Conservation (phyloP, 306 rosid species). For the Casuarina glauca region DNA sequence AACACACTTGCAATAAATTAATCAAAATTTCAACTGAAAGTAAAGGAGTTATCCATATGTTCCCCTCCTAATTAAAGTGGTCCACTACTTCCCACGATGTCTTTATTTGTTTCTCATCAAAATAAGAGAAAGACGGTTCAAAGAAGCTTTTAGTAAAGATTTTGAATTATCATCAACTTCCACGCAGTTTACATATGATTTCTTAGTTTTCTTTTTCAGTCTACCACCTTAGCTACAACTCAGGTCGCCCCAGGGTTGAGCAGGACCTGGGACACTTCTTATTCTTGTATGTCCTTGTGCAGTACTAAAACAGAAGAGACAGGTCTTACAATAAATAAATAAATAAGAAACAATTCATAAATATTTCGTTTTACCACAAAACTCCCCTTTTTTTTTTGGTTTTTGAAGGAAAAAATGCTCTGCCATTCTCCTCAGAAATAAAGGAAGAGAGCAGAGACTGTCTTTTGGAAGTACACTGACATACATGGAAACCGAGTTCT, state of each 20-base stretch:
- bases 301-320: neutral
- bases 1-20: constrained; percentile 42
- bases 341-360: neutral
- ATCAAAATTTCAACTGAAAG: constrained; percentile 48
- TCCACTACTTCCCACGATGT: constrained; percentile 73
- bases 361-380: too few relatives aligned
- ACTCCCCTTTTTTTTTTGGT: too few relatives aligned
- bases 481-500: constrained; percentile 14
- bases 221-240: constrained; percentile 5
- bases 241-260: neutral
- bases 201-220: constrained; percentile 23
- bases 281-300: neutral
- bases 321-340: neutral
- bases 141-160: constrained; percentile 86
- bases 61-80: constrained; percentile 71
- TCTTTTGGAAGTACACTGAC: constrained; percentile 2
- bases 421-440: neutral
- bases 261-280: neutral
- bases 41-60: constrained; percentile 47
- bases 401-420: neutral
- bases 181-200: constrained; percentile 38
- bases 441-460: constrained; percentile 7
- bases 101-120: constrained; percentile 70
- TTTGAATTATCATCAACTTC: constrained; percentile 50
- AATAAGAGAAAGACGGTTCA: constrained; percentile 88